Conservation (phyloP, 1,139 yeast genomes). For the Suhomyces yuchorum region DNA sequence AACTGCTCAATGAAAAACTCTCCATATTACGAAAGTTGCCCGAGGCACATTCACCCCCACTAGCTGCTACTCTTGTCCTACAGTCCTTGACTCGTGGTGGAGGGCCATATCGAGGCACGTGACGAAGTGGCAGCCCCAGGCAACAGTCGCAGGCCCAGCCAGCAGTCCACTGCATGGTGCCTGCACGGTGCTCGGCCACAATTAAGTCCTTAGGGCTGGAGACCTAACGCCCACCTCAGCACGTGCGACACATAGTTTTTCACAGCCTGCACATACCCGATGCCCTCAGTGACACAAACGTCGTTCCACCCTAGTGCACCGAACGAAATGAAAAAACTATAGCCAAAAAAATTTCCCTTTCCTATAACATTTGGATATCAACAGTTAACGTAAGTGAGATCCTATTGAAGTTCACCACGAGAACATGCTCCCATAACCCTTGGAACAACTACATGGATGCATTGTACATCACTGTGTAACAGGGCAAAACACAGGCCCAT, state of each 20-base stretch:
- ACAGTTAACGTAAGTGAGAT: slow-evolving; percentile 18
- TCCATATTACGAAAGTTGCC: no score
- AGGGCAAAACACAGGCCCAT: no score
- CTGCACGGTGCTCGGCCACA: no score
- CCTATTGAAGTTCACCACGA: background rate
- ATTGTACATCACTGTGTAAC: background rate
- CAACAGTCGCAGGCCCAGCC: no score
- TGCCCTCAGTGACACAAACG: slow-evolving; percentile 15
- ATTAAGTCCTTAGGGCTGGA: slow-evolving; percentile 15
- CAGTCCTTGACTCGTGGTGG: no score
- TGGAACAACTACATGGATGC: background rate
- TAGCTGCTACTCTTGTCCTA: no score
- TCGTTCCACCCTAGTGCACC: slow-evolving; percentile 11
- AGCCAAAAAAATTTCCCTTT: slow-evolving; percentile 15
- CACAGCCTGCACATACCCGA: slow-evolving; percentile 16
- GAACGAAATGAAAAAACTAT: slow-evolving; percentile 15
- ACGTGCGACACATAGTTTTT: background rate
- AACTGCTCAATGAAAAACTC: no score
- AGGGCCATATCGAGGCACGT: no score
- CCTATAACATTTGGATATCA: slow-evolving; percentile 21
- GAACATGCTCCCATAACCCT: background rate
- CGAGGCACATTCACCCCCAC: no score
- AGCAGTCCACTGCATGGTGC: no score
- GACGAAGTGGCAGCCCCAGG: no score
- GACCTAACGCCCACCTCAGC: slow-evolving; percentile 9